These are phyloP conservation scores for Coemansia sp. DNA, from an alignment of 192 early-diverging fungal genomes.

Conservation along the genomic window DNA sequence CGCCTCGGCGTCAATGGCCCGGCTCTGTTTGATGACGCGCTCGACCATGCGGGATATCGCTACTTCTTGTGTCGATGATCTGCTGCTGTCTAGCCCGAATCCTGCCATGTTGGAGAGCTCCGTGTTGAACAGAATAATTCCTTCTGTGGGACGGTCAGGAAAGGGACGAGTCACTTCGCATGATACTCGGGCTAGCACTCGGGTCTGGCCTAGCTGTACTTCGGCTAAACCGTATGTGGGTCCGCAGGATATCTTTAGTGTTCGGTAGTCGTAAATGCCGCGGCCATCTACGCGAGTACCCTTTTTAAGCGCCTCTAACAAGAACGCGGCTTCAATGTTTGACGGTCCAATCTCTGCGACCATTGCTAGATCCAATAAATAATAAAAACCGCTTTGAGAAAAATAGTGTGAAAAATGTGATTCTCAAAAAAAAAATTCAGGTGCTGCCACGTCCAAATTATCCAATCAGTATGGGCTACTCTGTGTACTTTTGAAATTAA, in stretches of 20 bases:
- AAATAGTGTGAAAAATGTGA: background rate
- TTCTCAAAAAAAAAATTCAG: background rate
- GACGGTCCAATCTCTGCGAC: constrained; percentile 57
- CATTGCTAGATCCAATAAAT: constrained; percentile 12
- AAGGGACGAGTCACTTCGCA: constrained; percentile 69
- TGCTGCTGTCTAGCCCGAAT: constrained; percentile 61
- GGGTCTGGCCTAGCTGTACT: constrained; percentile 82
- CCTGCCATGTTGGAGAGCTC: constrained; percentile 88
- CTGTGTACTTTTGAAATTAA: background rate
- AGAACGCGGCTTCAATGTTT: constrained; percentile 74
- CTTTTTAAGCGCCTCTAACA: constrained; percentile 65
- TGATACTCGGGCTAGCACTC: constrained; percentile 67
- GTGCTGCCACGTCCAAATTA: background rate
- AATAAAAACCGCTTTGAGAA: background rate
- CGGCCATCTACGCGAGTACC: constrained; percentile 79
- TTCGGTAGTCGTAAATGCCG: constrained; percentile 70
- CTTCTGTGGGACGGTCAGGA: constrained; percentile 82
- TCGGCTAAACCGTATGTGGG: constrained; percentile 69
- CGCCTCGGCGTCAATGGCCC: constrained; percentile 94
- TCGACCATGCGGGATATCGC: constrained; percentile 84
- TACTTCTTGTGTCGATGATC: constrained; percentile 78
- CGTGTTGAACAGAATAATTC: constrained; percentile 79
- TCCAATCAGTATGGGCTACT: background rate
- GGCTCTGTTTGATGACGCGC: constrained; percentile 74
- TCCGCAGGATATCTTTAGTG: constrained; percentile 65